phyloP scores from a whole-genome alignment of 768 basidiomycete genomes.

The Botryobasidium botryosum region DNA sequence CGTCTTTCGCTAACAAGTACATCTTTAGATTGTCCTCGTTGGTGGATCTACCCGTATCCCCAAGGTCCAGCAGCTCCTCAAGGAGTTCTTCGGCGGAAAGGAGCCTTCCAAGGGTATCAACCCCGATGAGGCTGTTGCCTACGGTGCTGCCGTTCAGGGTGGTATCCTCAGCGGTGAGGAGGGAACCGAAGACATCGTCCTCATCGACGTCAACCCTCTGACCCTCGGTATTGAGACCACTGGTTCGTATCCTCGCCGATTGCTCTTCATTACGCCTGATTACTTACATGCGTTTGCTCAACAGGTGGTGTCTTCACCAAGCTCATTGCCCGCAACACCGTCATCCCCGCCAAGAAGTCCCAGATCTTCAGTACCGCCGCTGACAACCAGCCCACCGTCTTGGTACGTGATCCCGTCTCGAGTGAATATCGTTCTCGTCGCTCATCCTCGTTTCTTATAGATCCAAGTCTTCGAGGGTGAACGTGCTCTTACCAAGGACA shows the following conservation, averaged over 20 bases:
- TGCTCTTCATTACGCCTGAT: conserved; percentile 1
- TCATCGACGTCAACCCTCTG: conserved; percentile 92
- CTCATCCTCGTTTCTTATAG: not conserved
- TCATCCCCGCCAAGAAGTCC: conserved; percentile 93
- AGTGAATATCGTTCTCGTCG: not conserved
- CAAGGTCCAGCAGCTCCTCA: conserved; percentile 95
- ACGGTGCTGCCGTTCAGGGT: conserved; percentile 97
- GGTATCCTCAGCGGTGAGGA: conserved; percentile 94
- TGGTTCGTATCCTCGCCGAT: conserved; percentile 22
- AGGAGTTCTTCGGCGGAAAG: conserved; percentile 92
- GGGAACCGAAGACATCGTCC: conserved; percentile 75
- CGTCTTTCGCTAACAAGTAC: not conserved
- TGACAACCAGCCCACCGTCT: conserved; percentile 82
- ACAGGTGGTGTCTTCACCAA: conserved; percentile 95
- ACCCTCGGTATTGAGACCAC: conserved; percentile 99
- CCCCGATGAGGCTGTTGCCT: conserved; percentile 97
- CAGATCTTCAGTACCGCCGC: conserved; percentile 84
- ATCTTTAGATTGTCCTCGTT: conserved; percentile 59
- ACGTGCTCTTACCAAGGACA: conserved; percentile 94
- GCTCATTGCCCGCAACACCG: conserved; percentile 93
- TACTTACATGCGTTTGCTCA: not conserved
- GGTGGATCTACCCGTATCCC: conserved; percentile 99
- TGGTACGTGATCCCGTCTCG: conserved; percentile 22
- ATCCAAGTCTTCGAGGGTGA: conserved; percentile 98
- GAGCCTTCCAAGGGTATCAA: conserved; percentile 98